phyloP scores from a whole-genome alignment of 345 rosid genomes.

The Eucalyptus sp. region DNA sequence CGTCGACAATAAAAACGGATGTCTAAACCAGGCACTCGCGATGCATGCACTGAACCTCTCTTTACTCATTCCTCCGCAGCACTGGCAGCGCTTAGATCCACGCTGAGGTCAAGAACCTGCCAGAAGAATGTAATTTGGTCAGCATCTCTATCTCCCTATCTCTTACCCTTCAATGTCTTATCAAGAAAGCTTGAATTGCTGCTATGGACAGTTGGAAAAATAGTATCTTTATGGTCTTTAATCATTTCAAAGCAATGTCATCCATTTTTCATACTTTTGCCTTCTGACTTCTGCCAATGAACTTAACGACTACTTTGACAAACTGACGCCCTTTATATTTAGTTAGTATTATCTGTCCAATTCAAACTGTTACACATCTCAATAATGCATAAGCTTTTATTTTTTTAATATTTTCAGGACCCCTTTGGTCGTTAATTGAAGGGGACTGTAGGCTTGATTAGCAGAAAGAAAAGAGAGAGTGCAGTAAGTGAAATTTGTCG shows the following conservation, averaged over 20 bases:
- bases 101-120: conserved; percentile 77
- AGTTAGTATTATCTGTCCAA: background rate
- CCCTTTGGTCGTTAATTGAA: background rate
- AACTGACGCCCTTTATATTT: background rate
- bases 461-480: background rate
- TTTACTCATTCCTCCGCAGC: conserved; percentile 70
- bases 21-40: background rate
- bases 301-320: background rate
- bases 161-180: background rate
- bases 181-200: background rate
- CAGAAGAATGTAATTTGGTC: background rate
- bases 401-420: background rate
- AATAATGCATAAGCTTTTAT: background rate
- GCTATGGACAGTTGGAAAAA: background rate
- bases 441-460: background rate
- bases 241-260: background rate
- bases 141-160: background rate
- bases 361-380: background rate
- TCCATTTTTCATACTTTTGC: background rate
- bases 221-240: background rate
- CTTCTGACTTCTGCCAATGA: background rate
- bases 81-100: conserved; percentile 90
- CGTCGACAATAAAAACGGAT: background rate
- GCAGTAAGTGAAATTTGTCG: background rate
- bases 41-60: background rate